Conservation (phyloP, 2,329 filamentous ascomycete genomes). For the Claviceps sp. region DNA sequence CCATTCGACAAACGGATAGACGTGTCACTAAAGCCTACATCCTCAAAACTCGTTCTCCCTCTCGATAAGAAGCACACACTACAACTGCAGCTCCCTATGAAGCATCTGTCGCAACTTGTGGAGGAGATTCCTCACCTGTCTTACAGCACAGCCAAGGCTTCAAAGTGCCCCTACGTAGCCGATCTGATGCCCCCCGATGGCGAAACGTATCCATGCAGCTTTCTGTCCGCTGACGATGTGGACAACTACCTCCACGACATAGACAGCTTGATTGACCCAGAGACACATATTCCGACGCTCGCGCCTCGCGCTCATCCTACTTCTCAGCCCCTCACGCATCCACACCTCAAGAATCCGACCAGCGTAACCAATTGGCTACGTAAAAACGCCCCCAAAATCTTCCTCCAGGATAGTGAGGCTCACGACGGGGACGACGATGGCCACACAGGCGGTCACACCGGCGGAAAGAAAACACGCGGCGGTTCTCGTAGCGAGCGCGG, state of each 20-base stretch:
- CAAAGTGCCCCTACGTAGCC: conserved; percentile 43
- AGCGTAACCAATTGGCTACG: conserved; percentile 94
- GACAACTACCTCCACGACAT: conserved; percentile 60
- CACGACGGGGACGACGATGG: conserved; percentile 28
- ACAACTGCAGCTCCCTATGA: conserved; percentile 30
- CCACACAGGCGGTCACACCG: conserved; percentile 14
- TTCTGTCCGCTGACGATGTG: conserved; percentile 56
- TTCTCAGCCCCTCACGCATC: conserved; percentile 24
- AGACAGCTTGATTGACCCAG: conserved; percentile 36
- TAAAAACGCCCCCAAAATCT: conserved; percentile 70
- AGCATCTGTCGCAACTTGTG: conserved; percentile 37
- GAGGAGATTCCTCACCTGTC: conserved; percentile 37
- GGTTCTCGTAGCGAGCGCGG: conserved; percentile 18
- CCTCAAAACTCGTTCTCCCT: conserved; percentile 20
- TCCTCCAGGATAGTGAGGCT: conserved; percentile 56
- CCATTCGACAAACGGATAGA: conserved; percentile 63
- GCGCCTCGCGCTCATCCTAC: conserved; percentile 34
- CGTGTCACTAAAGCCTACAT: conserved; percentile 38
- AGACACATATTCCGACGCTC: conserved; percentile 33
- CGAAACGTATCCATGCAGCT: conserved; percentile 46
- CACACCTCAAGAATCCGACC: conserved; percentile 56
- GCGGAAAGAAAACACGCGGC: conserved; percentile 18
- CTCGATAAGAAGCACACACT: conserved; percentile 21
- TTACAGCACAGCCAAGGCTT: conserved; percentile 43
- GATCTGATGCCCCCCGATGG: conserved; percentile 37